Conservation (phyloP, 2,329 filamentous ascomycete genomes). For the Paecilomyces fulvus region DNA sequence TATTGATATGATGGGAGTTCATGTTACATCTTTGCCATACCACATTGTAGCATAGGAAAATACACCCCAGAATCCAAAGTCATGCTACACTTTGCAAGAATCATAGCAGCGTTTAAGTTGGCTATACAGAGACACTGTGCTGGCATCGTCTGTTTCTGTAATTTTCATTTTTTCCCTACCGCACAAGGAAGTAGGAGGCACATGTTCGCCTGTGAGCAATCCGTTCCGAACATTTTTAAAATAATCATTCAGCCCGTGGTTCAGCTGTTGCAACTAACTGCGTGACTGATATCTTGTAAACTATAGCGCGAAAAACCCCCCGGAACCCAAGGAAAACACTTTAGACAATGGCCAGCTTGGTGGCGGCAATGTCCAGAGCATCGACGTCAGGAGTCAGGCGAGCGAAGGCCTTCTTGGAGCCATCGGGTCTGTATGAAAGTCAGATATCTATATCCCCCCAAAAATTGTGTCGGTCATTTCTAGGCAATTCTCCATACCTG, state of each 20-base stretch:
- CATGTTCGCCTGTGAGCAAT: not conserved
- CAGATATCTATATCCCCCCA: conserved; percentile 6
- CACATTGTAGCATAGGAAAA: not conserved
- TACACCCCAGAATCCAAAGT: not conserved
- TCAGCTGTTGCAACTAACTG: conserved; percentile 21
- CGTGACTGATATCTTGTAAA: conserved; percentile 27
- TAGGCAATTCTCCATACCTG: conserved; percentile 51
- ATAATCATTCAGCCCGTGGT: conserved; percentile 30
- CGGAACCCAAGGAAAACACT: conserved; percentile 36
- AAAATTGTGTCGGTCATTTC: not conserved
- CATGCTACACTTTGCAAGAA: not conserved
- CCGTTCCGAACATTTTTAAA: conserved; percentile 13
- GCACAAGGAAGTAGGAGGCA: not conserved
- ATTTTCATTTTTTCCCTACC: not conserved
- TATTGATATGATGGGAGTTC: not conserved
- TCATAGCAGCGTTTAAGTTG: not conserved
- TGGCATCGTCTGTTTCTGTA: not conserved
- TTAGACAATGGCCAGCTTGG: conserved; percentile 98
- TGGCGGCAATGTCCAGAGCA: conserved; percentile 97
- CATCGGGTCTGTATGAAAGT: conserved; percentile 62
- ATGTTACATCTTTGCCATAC: not conserved
- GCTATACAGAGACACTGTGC: not conserved
- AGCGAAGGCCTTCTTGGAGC: conserved; percentile 97
- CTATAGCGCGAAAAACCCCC: conserved; percentile 37
- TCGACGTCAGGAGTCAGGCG: conserved; percentile 94